Base-by-base conservation (phyloP, 164 flowering plant species). In the Paratinospora sagittata region DNA sequence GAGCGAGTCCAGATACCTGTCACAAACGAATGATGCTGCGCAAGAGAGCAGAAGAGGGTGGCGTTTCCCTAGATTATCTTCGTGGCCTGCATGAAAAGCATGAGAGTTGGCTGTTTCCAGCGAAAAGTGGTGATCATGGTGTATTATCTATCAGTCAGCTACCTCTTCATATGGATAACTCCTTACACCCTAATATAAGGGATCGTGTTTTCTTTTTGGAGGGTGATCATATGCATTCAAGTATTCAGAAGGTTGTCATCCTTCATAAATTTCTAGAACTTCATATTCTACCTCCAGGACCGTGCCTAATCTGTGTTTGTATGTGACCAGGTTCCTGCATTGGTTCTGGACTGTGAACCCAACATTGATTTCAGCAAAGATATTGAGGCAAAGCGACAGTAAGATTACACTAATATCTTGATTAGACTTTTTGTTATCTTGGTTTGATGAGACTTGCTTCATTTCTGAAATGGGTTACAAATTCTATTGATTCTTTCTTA, bases 1-100 rank as follows among this genome's bases (percentile, higher is more conserved):
- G 98, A 80, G 98, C 98, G 49, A 92, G 90, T 75, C 98, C 98
- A 63, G 98, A 89, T 78, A 95, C 97, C 63, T 95, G 98, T 78
- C 97, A 92, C 80, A 84, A 91, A 81, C 82, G 98, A 60, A 83
- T 95, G 97, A 77, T 77, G 88, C 81, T 81, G 16, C 84, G 98
- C 13, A 87, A 85, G 77, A 88, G 98, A 80, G 73, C 78, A 45
- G 98, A 95, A 78, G 98, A 95, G 77, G 96, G 97, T 58, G 97
- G 97, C 58, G 97, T 95, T 45, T 41, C 79, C 71, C 83, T 95
- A 37, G 96, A 95, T n/a, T 95, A 95, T 78, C 82, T 95, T 57
- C 90, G 85, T 45, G 96, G 68, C 72, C 78, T 95, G 69, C 98
- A 95, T 81, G 98, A 95, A 72, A 95, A 90, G 80, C 98, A 95